phyloP scores from a whole-genome alignment of 345 rosid species.

The Populus euphratica region DNA sequence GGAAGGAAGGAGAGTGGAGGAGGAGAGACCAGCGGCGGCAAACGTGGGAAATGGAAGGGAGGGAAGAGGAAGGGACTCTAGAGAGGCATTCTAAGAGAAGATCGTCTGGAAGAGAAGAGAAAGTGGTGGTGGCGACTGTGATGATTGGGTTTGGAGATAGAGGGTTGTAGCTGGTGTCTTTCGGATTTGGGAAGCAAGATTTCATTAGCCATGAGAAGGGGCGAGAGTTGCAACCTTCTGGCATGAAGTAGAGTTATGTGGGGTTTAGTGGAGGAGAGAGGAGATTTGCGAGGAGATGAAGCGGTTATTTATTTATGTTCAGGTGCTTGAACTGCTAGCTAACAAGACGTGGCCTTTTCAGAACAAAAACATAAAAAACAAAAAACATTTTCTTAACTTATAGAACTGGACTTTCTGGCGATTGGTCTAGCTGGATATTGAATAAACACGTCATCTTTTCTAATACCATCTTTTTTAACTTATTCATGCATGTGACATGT shows the following conservation, averaged over 20 bases:
- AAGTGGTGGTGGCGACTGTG: conserved; percentile 6
- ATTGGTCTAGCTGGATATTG: too few species aligned
- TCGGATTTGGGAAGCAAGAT: conserved; percentile 70
- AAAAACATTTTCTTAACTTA: too few species aligned
- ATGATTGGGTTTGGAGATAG: conserved; percentile 28
- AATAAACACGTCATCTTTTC: too few species aligned
- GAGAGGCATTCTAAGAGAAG: too few species aligned
- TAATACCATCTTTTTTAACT: too few species aligned
- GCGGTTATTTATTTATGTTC: too few species aligned
- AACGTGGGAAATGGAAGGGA: conserved; percentile 56
- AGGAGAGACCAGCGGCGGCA: conserved; percentile 87
- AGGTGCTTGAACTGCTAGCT: too few species aligned
- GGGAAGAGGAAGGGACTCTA: conserved; percentile 65
- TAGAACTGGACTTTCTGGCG: too few species aligned
- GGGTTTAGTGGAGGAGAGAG: neutral
- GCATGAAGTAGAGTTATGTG: conserved; percentile 38
- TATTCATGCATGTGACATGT: too few species aligned
- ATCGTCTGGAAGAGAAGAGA: conserved; percentile 74
- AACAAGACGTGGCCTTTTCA: too few species aligned
- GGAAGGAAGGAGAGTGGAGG: conserved; percentile 58
- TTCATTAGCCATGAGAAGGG: conserved; percentile 90
- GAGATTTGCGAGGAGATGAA: neutral
- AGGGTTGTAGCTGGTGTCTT: conserved; percentile 24
- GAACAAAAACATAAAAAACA: too few species aligned
- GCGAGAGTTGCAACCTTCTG: conserved; percentile 81